Evolutionary conservation across 805 yeast species (phyloP), one percentile per base, ranked within the genome.

Genomic region (Wickerhamomyces queroliae): DNA sequence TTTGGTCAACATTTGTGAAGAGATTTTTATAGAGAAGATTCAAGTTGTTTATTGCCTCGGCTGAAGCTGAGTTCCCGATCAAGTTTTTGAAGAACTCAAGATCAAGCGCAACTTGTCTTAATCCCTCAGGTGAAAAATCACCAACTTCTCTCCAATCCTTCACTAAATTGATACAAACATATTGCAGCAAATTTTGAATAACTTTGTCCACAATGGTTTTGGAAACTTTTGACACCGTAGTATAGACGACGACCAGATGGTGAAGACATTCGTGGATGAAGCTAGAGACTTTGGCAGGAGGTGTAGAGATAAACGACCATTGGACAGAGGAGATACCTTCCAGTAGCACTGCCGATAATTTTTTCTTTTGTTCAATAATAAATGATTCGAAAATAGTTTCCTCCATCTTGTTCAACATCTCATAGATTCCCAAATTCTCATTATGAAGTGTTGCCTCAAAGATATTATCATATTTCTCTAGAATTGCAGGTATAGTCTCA

Each of bases 311-410:
- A 7, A 56, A 50, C 6, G 64, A 56, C 83, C 79, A 75, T 42
- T 70, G 69, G 7, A 59, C 54, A 37, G 51, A 59, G 33, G 59
- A 56, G 31, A 69, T 61, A 23, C 74, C 78, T 23, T 51, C 55
- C 39, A 59, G 56, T n/a, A 67, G 56, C 23, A 67, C 69, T 35
- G 56, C 66, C 61, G 30, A 74, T 41, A 38, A 59, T 47, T 12
- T 63, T 48, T 46, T 76, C 67, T 55, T 52, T 32, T 77, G 71
- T 36, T 69, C 71, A 6, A 69, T 66, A 36, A 77, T 60, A 47
- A 71, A 81, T 17, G 71, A 69, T 12, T 70, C 72, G 47, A 80
- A 78, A 5, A 83, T 63, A 1, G 73, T 70, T 11, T 63, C 55
- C 44, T 79, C 83, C 56, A 75, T 63, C 38, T 68, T 67, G 16